Base-by-base conservation (phyloP, 805 yeast genomes). In the Teunomyces aglyptinius region DNA sequence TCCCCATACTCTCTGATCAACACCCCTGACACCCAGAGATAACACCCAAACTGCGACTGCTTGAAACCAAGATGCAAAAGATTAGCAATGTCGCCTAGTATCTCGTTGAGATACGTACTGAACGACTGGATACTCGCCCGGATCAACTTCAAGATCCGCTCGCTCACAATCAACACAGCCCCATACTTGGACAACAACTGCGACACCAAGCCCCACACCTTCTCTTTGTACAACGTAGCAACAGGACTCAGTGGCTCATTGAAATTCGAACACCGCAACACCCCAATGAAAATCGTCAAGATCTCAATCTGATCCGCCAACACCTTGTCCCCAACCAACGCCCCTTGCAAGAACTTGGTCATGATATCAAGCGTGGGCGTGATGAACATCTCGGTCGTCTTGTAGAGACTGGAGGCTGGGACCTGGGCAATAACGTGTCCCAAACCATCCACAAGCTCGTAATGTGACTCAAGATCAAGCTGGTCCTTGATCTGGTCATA, bases 1-100 rank as follows among this genome's bases (percentile, higher is more conserved):
- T 82, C 85, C 26, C 83, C 81, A 64, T 76, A 91, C 49, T 88
- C 56, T 47, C 87, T 80, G 44, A 87, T 81, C 22, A 90, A 70
- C 7, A 86, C 75, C 6, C 97, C 97, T 2, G 96, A 84, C 11
- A 88, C 92, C 94, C 96, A 91, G 46, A 91, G 68, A 60, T 85
- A 90, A 61, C 96, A 88, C 3, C 97, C 97, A 57, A 70, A 80
- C 29, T 82, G 78, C 16, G 85, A 85, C 22, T 68, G 67, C 38
- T 81, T 75, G 67, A 89, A 91, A 1, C 95, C 94, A 32, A 75
- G 74, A 16, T 80, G 84, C 46, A 90, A 73, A 41, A 84, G 66
- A 45, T 77, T 82, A 1, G 89, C 89, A 32, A 89, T 77, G 11
- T 79, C 73, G 3, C 82, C 78, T 15, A 91, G 68, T 19, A 86